Percentiles rank a stretch among this genome's conserved stretches.
Evolutionary conservation across 176 grass and related monocot genomes (phyloP).

Genomic region (Typha latifolia): DNA sequence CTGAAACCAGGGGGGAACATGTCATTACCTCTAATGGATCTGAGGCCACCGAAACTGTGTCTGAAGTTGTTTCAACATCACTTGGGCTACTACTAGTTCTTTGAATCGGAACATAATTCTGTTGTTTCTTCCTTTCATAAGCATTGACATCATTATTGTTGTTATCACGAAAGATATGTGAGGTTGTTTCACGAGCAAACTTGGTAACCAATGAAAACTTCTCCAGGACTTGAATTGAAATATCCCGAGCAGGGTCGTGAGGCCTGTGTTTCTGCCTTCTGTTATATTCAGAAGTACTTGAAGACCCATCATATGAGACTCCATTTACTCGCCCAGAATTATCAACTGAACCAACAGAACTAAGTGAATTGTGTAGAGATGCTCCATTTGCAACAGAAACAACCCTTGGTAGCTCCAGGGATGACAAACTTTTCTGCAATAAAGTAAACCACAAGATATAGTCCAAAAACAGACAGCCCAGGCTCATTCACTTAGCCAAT

Average conservation of each 20-base stretch:
- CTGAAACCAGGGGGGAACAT: neutral
- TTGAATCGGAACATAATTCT: conserved; percentile 33
- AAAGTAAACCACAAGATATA: neutral
- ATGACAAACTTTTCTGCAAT: conserved; percentile 92
- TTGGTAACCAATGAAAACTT: conserved; percentile 96
- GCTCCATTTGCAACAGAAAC: conserved; percentile 57
- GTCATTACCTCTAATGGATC: conserved; percentile 60
- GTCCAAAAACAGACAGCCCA: no score
- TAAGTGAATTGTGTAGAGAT: conserved; percentile 45
- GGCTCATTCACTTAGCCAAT: no score
- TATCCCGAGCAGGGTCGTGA: conserved; percentile 61
- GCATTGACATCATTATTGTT: conserved; percentile 37
- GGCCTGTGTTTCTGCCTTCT: conserved; percentile 56
- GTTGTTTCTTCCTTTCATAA: conserved; percentile 49
- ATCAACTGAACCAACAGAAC: conserved; percentile 45
- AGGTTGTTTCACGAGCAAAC: conserved; percentile 89
- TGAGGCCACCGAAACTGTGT: conserved; percentile 30
- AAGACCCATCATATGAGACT: conserved; percentile 26
- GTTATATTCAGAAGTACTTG: conserved; percentile 47
- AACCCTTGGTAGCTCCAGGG: conserved; percentile 77
- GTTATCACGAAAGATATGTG: conserved; percentile 65
- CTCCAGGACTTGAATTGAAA: conserved; percentile 90
- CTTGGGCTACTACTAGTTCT: conserved; percentile 31
- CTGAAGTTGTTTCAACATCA: conserved; percentile 35
- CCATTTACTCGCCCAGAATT: conserved; percentile 24